Evolutionary conservation across 1,139 yeast genomes (phyloP).

Genomic region (Taphrina betulina): DNA sequence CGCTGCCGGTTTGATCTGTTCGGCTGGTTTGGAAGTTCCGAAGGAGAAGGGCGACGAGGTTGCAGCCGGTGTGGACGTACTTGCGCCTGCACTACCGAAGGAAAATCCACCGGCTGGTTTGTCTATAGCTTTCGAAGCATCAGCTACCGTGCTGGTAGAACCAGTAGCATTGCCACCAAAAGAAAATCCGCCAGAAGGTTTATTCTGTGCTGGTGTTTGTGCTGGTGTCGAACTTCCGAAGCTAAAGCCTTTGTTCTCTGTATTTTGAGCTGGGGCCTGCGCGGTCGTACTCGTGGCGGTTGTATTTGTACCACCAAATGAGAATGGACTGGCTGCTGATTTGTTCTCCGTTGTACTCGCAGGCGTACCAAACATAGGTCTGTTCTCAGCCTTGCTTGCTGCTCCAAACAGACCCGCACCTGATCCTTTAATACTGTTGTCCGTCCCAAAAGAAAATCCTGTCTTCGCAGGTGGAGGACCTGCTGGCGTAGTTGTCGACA

Average conservation of each 20-base stretch:
- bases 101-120: conserved; percentile 32
- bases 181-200: conserved; percentile 25
- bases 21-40: conserved; percentile 5
- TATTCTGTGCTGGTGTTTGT: conserved; percentile 31
- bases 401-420: conserved; percentile 10
- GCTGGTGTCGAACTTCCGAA: conserved; percentile 33
- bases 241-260: conserved; percentile 31
- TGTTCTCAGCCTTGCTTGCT: neutral
- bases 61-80: neutral
- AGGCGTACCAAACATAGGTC: conserved; percentile 32
- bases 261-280: conserved; percentile 1
- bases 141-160: conserved; percentile 3
- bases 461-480: conserved; percentile 31
- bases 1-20: no score
- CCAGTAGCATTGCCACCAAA: conserved; percentile 28
- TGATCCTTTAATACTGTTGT: neutral
- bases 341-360: conserved; percentile 39
- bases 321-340: conserved; percentile 36
- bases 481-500: conserved; percentile 29
- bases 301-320: conserved; percentile 26
- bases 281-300: conserved; percentile 5
- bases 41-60: conserved; percentile 11
- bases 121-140: no score
- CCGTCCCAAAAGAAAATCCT: conserved; percentile 34
- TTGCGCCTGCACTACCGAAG: conserved; percentile 16